Evolutionary conservation across 768 basidiomycete species (phyloP), one percentile per base, ranked within the genome.

Genomic region (Lepiota venenata): DNA sequence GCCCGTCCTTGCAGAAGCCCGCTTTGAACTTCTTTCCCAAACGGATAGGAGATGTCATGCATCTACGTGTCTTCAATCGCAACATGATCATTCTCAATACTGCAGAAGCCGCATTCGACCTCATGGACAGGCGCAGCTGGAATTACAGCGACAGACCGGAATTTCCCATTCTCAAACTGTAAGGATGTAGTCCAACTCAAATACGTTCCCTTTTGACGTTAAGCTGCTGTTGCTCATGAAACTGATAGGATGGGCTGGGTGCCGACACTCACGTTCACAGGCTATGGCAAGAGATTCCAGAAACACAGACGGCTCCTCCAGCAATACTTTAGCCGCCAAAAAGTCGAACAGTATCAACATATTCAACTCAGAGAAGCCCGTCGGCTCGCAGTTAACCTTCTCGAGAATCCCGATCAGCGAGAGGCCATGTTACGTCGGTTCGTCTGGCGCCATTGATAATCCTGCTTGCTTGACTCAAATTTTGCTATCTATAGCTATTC

Each of bases 101-200:
- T 2, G 43, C 47, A 2, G 51, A 57, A 15, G 54, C 56, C 15
- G 61, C 61, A 1, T 32, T 47, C 8, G 63, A 64, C 10, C 59
- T 64, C 12, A 37, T 64, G 11, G 63, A 62, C 11, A 64, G 56
- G 46, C 52, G 55, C 16, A 56, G 61, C 10, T 29, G 42, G 8
- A 63, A 57, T 11, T 62, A 59, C 36, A 63, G 61, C 2, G 52
- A 50, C 29, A 22, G 48, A 11, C 47, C 29, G 11, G 25, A 18
- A 4, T 15, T 27, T 15, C 39, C 47, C 21, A 18, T 38, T 18
- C 43, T 47, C 35, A 40, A 41, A 11, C 14, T 55, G 53, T 55
- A 40, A 27, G 25, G 2, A 2, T 25, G 53, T 48, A 32, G 5
- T 25, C 25, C 5, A 5, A 25, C 25, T 25, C 25, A 5, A 25